phyloP scores from a whole-genome alignment of 495 filamentous ascomycete genomes.

The Cercophora samala region DNA sequence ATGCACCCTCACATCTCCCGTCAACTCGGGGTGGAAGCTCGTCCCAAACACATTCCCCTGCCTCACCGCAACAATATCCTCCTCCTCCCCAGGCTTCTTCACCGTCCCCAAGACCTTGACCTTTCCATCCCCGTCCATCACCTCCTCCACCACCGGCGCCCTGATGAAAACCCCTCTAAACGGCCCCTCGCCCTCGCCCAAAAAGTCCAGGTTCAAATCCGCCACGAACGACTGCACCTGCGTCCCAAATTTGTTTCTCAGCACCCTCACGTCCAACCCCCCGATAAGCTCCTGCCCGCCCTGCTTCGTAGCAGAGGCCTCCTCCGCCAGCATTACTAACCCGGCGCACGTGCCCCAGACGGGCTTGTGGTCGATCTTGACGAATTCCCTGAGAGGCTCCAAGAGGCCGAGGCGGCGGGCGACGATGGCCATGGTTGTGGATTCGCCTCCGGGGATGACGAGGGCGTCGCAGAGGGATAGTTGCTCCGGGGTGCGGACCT shows the following conservation, averaged over 20 bases:
- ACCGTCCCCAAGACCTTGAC: conserved; percentile 60
- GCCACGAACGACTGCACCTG: conserved; percentile 91
- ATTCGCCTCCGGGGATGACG: conserved; percentile 91
- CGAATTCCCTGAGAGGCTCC: conserved; percentile 84
- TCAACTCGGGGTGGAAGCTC: conserved; percentile 95
- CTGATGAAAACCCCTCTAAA: conserved; percentile 91
- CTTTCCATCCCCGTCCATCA: conserved; percentile 57
- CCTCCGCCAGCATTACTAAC: conserved; percentile 84
- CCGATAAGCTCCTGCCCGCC: conserved; percentile 93
- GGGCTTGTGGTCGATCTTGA: conserved; percentile 84
- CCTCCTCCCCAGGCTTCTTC: conserved; percentile 46
- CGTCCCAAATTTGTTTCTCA: conserved; percentile 93
- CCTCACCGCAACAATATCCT: conserved; percentile 83
- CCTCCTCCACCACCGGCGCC: conserved; percentile 85
- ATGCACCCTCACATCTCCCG: conserved; percentile 84
- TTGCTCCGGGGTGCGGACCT: conserved; percentile 74
- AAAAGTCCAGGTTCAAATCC: conserved; percentile 70
- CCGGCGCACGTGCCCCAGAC: conserved; percentile 97
- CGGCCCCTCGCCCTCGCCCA: conserved; percentile 44
- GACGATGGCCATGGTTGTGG: conserved; percentile 88
- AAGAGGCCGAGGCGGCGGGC: conserved; percentile 75
- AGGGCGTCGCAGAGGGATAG: conserved; percentile 74
- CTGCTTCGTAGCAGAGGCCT: conserved; percentile 81
- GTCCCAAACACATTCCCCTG: conserved; percentile 96
- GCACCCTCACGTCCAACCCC: conserved; percentile 84